A percentile compares a stretch with the other conserved stretches of the same genome.
Evolutionary conservation across 441 rosid genomes (phyloP).

Genomic region (Dalechampia spathulata): DNA sequence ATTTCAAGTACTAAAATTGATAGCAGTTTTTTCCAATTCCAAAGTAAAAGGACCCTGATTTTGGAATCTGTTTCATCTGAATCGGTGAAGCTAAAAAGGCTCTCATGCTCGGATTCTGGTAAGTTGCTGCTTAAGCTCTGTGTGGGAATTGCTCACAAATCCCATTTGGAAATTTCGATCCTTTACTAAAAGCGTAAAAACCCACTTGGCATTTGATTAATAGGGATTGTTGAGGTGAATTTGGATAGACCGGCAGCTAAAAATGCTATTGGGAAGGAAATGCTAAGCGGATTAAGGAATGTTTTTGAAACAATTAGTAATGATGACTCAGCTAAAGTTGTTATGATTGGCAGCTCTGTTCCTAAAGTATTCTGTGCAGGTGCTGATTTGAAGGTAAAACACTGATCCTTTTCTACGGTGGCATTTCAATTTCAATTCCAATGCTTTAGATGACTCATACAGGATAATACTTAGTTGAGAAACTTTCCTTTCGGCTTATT

Average conservation of each 20-base stretch:
- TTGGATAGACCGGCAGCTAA: slow-evolving; percentile 58
- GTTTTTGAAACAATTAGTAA: slow-evolving; percentile 41
- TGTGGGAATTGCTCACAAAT: too few relatives aligned
- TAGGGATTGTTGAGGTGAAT: slow-evolving; percentile 77
- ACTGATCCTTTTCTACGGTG: background rate
- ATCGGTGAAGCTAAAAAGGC: slow-evolving; percentile 53
- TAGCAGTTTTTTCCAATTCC: slow-evolving; percentile 22
- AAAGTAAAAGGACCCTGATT: slow-evolving; percentile 48
- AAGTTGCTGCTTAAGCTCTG: slow-evolving; percentile 7
- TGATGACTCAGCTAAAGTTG: slow-evolving; percentile 63
- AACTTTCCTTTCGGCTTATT: too few relatives aligned
- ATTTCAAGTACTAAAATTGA: background rate
- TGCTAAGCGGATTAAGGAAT: slow-evolving; percentile 58
- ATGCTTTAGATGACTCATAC: background rate
- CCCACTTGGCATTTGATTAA: background rate
- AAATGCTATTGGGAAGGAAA: slow-evolving; percentile 73
- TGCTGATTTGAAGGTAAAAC: slow-evolving; percentile 82
- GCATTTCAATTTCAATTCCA: too few relatives aligned
- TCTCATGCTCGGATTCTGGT: slow-evolving; percentile 72
- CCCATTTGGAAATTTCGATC: too few relatives aligned
- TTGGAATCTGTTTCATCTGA: slow-evolving; percentile 57
- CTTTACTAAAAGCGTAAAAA: background rate
- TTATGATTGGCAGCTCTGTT: slow-evolving; percentile 60
- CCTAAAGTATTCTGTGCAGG: slow-evolving; percentile 86
- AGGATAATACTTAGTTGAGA: background rate